Percentiles rank a stretch among this genome's conserved stretches.
These are phyloP conservation scores for Ceraceosorus guamensis DNA, from an alignment of 1,284 basidiomycete genomes.

Conservation along the genomic window DNA sequence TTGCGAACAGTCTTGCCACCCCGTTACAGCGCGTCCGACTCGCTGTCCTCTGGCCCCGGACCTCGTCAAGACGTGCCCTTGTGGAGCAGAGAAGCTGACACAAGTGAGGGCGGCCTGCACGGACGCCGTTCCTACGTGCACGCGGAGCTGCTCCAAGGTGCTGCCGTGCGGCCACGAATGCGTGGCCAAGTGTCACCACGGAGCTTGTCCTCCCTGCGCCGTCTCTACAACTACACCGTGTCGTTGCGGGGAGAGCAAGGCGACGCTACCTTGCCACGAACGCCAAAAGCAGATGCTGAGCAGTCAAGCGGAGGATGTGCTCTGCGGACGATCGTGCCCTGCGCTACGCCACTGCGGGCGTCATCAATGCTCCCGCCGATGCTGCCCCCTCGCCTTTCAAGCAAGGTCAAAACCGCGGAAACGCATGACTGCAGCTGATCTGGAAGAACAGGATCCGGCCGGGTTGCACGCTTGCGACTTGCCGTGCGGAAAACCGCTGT, in stretches of 20 bases:
- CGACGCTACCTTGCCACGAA: slow-evolving; percentile 27
- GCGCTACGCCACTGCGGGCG: slow-evolving; percentile 38
- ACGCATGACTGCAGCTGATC: slow-evolving; percentile 23
- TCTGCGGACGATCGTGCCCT: slow-evolving; percentile 33
- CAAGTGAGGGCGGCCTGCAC: slow-evolving; percentile 22
- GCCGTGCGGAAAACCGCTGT: slow-evolving; percentile 34
- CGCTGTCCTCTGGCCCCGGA: slow-evolving; percentile 35
- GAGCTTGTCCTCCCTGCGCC: slow-evolving; percentile 38
- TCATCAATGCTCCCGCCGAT: slow-evolving; percentile 35
- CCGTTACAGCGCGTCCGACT: slow-evolving; percentile 14
- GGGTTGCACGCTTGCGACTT: slow-evolving; percentile 40
- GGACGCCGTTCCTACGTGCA: slow-evolving; percentile 40
- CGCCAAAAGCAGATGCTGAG: slow-evolving; percentile 21
- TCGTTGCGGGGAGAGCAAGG: slow-evolving; percentile 42
- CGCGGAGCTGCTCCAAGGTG: slow-evolving; percentile 23
- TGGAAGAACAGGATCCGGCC: slow-evolving; percentile 36
- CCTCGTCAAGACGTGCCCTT: slow-evolving; percentile 34
- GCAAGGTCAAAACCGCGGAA: slow-evolving; percentile 32
- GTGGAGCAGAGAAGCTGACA: slow-evolving; percentile 26
- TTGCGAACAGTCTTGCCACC: slow-evolving; percentile 36
- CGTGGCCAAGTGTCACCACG: slow-evolving; percentile 29
- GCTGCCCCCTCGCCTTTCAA: slow-evolving; percentile 43
- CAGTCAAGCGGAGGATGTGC: slow-evolving; percentile 23
- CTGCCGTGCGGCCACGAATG: slow-evolving; percentile 38
- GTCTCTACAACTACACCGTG: slow-evolving; percentile 38